A percentile compares a stretch with the other conserved stretches of the same genome.
phyloP scores from a whole-genome alignment of 345 rosid genomes.

The Iberis pinnata region DNA sequence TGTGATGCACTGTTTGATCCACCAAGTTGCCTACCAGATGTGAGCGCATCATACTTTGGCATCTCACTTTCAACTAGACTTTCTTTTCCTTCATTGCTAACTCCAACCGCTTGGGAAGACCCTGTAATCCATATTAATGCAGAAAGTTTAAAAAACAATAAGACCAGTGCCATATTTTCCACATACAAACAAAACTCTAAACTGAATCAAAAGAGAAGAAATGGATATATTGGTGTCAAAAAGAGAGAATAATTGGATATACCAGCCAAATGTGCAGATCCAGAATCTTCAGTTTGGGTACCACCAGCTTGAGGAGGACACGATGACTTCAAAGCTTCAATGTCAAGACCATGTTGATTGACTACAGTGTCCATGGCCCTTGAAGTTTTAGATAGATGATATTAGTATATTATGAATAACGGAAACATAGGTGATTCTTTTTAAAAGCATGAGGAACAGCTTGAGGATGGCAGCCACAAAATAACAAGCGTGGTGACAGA shows the following conservation, averaged over 20 bases:
- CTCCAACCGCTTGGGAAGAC: conserved; percentile 60
- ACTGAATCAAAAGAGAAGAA: conserved; percentile 10
- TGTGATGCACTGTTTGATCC: conserved; percentile 59
- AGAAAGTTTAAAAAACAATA: conserved; percentile 4
- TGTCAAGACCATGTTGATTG: conserved; percentile 82
- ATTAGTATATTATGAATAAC: background rate
- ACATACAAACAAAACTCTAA: conserved; percentile 4
- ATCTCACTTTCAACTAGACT: conserved; percentile 57
- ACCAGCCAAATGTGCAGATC: conserved; percentile 64
- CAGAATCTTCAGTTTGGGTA: conserved; percentile 65
- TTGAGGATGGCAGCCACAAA: too few species aligned
- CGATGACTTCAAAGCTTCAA: conserved; percentile 75
- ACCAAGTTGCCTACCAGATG: conserved; percentile 61
- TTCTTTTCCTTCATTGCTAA: conserved; percentile 44
- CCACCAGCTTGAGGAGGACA: conserved; percentile 64
- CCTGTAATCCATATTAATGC: conserved; percentile 39
- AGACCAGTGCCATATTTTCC: background rate
- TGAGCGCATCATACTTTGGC: conserved; percentile 51
- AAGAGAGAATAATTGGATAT: conserved; percentile 1
- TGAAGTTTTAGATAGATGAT: conserved; percentile 9
- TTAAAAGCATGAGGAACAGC: too few species aligned
- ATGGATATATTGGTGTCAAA: too few species aligned
- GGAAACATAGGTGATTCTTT: too few species aligned
- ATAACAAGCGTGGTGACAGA: too few species aligned
- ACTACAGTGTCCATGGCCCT: conserved; percentile 99